Base-by-base conservation (phyloP, 768 basidiomycete genomes). In the Pleurotus sapidus region DNA sequence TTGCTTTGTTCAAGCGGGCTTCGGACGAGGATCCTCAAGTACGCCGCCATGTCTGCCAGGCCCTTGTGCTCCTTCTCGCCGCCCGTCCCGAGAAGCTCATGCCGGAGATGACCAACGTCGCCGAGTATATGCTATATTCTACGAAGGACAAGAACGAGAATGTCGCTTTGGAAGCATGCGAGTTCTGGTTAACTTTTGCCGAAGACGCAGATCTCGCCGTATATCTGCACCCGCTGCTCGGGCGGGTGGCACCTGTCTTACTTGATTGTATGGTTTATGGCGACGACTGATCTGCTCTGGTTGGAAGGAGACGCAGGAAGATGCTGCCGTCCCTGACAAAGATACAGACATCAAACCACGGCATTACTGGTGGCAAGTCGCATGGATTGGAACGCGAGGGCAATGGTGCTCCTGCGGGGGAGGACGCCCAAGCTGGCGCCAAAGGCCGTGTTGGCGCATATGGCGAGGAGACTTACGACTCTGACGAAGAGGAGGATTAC, bases 171-270 rank as follows among this genome's bases (percentile, higher is more conserved):
- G 97, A 99, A 75, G 97, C 97, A 20, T 97, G 95, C 80, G 97
- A 99, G 79, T 99, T 99, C 72, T 99, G 97, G 97, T 80, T 99
- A 59, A 97, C 95, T 1, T 98, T 99, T 67, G 95, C 97, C 14
- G 97, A 99, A 70, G 94, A 98, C 63, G 87, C 87, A 39, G 93
- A 94, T 49, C 80, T 98, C 20, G 86, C 87, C 8, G 83, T 86
- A 2, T 91, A 89, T 68, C 78, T 99, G 24, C 88, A 86, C 59
- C 95, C 95, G 2, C 82, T 95, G 59, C 79, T 99, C 7, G 86
- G 79, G n/a, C 91, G 92, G 64, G 93, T 99, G 40, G 93, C 91
- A 2, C 97, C 97, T 0, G 88, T 97, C 15, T 78, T 99, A n/a
- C 79, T 99, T 59, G 89, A 96, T 68, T 97, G 95, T 66, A 99